Conservation (phyloP, 352 stramenopile species). For the Phytophthora boehmeriae region DNA sequence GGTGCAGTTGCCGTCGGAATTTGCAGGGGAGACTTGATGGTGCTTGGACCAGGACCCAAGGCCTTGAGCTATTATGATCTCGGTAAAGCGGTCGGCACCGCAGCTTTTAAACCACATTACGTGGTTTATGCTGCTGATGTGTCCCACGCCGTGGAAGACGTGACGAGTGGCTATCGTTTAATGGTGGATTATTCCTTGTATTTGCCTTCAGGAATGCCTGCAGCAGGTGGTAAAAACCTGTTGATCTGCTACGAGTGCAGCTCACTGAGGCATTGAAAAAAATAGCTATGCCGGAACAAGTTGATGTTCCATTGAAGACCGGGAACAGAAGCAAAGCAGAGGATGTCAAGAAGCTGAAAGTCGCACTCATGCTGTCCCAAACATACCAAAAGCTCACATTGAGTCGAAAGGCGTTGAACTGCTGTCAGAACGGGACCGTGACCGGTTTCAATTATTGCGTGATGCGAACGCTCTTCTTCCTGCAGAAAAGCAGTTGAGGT, state of each 20-base stretch:
- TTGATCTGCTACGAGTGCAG: slow-evolving; percentile 6
- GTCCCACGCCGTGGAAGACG: slow-evolving; percentile 5
- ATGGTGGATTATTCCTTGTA: slow-evolving; percentile 7
- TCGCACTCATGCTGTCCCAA: slow-evolving; percentile 16
- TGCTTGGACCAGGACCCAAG: slow-evolving; percentile 1
- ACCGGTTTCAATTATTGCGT: slow-evolving; percentile 7
- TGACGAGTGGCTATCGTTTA: slow-evolving; percentile 19
- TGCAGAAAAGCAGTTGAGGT: slow-evolving; percentile 4
- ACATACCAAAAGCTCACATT: background rate
- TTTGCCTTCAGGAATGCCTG: slow-evolving; percentile 3
- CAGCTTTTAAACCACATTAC: slow-evolving; percentile 13
- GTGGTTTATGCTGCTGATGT: slow-evolving; percentile 11
- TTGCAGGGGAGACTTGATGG: slow-evolving; percentile 9
- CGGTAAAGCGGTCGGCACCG: slow-evolving; percentile 10
- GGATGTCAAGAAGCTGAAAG: background rate
- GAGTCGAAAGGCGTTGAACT: slow-evolving; percentile 5
- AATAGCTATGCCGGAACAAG: background rate
- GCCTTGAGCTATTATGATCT: slow-evolving; percentile 5
- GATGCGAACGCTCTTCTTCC: slow-evolving; percentile 11
- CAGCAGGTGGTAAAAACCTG: slow-evolving; percentile 3
- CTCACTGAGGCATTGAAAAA: slow-evolving; percentile 8
- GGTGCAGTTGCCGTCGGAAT: slow-evolving; percentile 14
- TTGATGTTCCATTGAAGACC: background rate
- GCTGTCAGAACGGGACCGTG: slow-evolving; percentile 5
- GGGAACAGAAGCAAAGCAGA: background rate